A percentile compares a stretch with the other conserved stretches of the same genome.
These are phyloP conservation scores for Yamadazyma dendronema DNA, from an alignment of 1,139 yeast species.

Conservation along the genomic window DNA sequence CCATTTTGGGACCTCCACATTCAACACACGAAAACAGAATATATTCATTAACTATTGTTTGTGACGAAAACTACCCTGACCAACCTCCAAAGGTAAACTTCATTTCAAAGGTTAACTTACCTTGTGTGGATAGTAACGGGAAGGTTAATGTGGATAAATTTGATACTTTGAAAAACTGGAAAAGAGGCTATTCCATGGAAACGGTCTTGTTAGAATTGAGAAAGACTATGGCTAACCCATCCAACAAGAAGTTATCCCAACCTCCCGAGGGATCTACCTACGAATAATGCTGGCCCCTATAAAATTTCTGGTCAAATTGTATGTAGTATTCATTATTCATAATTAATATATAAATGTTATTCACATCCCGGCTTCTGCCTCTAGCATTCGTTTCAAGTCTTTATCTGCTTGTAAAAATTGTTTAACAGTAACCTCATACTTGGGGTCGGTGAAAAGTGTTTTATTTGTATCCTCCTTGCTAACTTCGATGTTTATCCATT, in stretches of 20 bases:
- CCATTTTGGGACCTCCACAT: slow-evolving; percentile 96
- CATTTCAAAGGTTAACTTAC: slow-evolving; percentile 80
- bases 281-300: slow-evolving; percentile 5
- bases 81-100: slow-evolving; percentile 81
- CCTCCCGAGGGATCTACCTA: slow-evolving; percentile 87
- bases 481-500: slow-evolving; percentile 46
- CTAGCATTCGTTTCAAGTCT: slow-evolving; percentile 35
- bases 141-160: slow-evolving; percentile 60
- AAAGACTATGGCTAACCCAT: slow-evolving; percentile 76
- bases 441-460: slow-evolving; percentile 22
- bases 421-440: slow-evolving; percentile 27
- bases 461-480: slow-evolving; percentile 39
- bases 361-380: slow-evolving; percentile 17
- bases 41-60: slow-evolving; percentile 75
- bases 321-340: slow-evolving; percentile 1
- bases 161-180: slow-evolving; percentile 80
- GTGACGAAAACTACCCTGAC: slow-evolving; percentile 87
- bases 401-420: slow-evolving; percentile 41
- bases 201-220: slow-evolving; percentile 84
- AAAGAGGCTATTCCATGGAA: slow-evolving; percentile 86
- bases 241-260: slow-evolving; percentile 83
- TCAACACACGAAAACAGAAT: slow-evolving; percentile 91
- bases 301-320: background rate
- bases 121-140: slow-evolving; percentile 80
- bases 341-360: background rate